Evolutionary conservation across 2,329 filamentous ascomycete genomes (phyloP).

Genomic region (Ilyonectria sp.): DNA sequence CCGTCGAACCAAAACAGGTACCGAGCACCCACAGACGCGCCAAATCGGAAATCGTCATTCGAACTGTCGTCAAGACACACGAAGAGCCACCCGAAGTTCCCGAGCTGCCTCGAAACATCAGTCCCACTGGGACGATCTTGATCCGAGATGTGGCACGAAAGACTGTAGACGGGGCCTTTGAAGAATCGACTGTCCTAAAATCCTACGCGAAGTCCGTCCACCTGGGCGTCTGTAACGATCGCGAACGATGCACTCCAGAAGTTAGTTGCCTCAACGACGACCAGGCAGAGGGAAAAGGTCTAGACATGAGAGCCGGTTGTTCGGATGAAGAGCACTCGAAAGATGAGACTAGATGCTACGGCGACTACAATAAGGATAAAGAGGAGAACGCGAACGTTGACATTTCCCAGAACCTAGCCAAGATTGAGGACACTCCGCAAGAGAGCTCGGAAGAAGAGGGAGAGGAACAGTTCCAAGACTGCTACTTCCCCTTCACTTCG

Average conservation of each 20-base stretch:
- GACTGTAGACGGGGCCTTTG: conserved; percentile 20
- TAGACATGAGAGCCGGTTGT: not conserved
- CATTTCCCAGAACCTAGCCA: not conserved
- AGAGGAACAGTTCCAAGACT: not conserved
- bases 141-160: conserved; percentile 6
- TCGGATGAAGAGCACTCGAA: not conserved
- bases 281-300: not conserved
- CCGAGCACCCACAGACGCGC: conserved; percentile 6
- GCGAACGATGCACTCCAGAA: not conserved
- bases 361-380: not conserved
- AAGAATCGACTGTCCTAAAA: not conserved
- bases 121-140: not conserved
- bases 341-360: not conserved
- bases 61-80: not conserved
- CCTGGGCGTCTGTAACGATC: not conserved
- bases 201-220: conserved; percentile 15
- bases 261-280: not conserved
- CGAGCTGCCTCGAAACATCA: not conserved
- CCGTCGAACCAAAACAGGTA: not conserved
- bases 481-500: not conserved
- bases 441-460: not conserved
- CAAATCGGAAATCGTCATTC: conserved; percentile 19
- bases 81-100: not conserved
- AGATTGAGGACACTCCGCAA: not conserved
- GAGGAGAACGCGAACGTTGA: no score